Evolutionary conservation across 2,329 filamentous ascomycete species (phyloP).

Genomic region (Fusarium sp.): DNA sequence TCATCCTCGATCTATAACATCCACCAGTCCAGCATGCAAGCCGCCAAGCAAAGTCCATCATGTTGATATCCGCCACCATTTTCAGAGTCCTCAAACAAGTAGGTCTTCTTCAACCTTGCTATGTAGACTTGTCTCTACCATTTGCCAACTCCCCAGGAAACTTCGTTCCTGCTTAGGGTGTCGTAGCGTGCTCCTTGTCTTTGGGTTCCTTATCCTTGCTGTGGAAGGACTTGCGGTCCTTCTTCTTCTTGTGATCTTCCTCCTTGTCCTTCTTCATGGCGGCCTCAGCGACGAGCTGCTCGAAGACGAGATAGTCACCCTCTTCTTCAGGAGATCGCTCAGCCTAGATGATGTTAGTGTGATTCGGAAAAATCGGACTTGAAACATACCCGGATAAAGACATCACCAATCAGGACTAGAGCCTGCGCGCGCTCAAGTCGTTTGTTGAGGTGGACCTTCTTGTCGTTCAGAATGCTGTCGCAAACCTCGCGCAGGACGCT

Average conservation of each 20-base stretch:
- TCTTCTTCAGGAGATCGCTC: conserved; percentile 93
- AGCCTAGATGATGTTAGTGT: conserved; percentile 66
- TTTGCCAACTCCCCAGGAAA: not conserved
- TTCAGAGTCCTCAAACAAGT: conserved; percentile 2
- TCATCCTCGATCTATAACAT: conserved; percentile 34
- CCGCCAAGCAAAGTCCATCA: conserved; percentile 4
- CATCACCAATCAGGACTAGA: conserved; percentile 86
- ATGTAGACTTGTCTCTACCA: not conserved
- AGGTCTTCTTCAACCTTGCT: not conserved
- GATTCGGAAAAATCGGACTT: not conserved
- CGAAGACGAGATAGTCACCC: conserved; percentile 98
- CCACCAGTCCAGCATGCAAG: conserved; percentile 8
- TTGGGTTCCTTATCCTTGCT: conserved; percentile 21
- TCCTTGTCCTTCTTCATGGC: conserved; percentile 85
- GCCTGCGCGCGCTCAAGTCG: conserved; percentile 91
- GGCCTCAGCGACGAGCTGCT: conserved; percentile 96
- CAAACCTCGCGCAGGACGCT: conserved; percentile 95
- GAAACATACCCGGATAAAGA: conserved; percentile 81
- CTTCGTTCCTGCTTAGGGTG: not conserved
- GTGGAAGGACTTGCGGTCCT: conserved; percentile 57
- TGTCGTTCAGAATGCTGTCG: conserved; percentile 83
- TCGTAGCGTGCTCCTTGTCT: conserved; percentile 24
- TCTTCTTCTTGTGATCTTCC: conserved; percentile 74
- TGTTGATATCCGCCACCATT: conserved; percentile 8
- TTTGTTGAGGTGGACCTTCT: conserved; percentile 84